Evolutionary conservation across 192 early-diverging fungal genomes (phyloP), one percentile per base, ranked within the genome.

Genomic region (Podila verticillata): DNA sequence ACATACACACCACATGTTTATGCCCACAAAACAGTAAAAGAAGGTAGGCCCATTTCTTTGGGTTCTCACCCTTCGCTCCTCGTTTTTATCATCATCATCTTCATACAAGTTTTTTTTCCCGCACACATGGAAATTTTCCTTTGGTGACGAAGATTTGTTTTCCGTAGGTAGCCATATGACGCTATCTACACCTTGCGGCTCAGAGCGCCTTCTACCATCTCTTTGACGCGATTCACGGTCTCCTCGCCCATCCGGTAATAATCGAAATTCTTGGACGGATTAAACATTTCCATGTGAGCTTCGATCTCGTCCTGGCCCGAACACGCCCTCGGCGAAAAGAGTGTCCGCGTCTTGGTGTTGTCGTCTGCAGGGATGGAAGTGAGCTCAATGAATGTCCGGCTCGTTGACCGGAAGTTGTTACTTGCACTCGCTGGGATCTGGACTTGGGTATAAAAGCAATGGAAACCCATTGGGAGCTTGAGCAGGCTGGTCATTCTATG

Each of bases 371-470:
- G 65, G 29, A 66, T 68, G 3, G 77, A 68, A 10, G 83, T 54
- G 17, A 81, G 19, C 5, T 64, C 47, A 8, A 84, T 66, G 65
- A 84, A 84, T 31, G 83, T 84, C 29, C 73, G 64, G 15, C 75
- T 60, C 7, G 57, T 34, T 17, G 62, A 20, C 39, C 51, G 49
- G 57, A 24, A 70, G n/a, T 61, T 81, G 29, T 72, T 74, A 48
- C 29, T 51, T 4, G 69, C 24, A 17, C 44, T 57, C 3, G 77
- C 64, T 24, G 73, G 70, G 34, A 84, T 77, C 70, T 75, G 72
- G 12, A 84, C 73, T 63, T 66, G 68, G 24, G 83, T 84, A 65
- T 84, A 84, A 65, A 74, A 84, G 44, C 83, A 84, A 44, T 77
- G 78, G 65, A 84, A 81, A 9, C 61, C 61, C 12, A 81, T 66